Base-by-base conservation (phyloP, 768 basidiomycete species). In the Boletus vermiculosoides region DNA sequence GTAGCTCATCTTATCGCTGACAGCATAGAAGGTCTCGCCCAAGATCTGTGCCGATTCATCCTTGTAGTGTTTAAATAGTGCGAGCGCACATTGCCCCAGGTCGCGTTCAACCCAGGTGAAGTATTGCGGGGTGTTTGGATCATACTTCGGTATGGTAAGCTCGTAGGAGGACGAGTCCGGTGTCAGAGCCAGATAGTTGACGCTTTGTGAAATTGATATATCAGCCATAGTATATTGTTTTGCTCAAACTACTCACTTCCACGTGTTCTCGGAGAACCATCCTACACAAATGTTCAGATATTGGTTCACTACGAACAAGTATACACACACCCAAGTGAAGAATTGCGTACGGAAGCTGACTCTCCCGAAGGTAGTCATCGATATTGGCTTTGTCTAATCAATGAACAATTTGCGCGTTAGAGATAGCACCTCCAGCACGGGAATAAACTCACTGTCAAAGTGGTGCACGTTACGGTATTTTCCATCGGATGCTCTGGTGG, bases 21-120 rank as follows among this genome's bases (percentile, higher is more conserved):
- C 56, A 16, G 56, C 67, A 22, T 70, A 69, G 37, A 69, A 68
- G 0, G 59, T 68, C n/a, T 63, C 30, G 5, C 59, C 66, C 22
- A 68, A 51, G n/a, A 69, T 46, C 16, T 33, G 53, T 67, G 28
- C 28, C 28, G 28, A 28, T 4, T 28, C 28, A 5, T 28, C 3
- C 4, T 28, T 28, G 28, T 28, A 69, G 45, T 68, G 48, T 31
- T 69, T 69, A 7, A 67, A 45, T 1, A 69, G 59, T 10, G 68
- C 66, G 5, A 70, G 45, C 0, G 36, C 58, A 25, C 59, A 61
- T 50, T 57, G 68, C 33, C 67, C 68, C 1, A 70, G 49, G 41
- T 69, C 68, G 5, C 55, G 61, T 36, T 63, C 59, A 25, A 70
- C 31, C 67, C 68, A 69, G 6, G 59, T 61, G n/a, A 70, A 49